Conservation (phyloP, 306 rosid genomes). For the Trifolium fragiferum region DNA sequence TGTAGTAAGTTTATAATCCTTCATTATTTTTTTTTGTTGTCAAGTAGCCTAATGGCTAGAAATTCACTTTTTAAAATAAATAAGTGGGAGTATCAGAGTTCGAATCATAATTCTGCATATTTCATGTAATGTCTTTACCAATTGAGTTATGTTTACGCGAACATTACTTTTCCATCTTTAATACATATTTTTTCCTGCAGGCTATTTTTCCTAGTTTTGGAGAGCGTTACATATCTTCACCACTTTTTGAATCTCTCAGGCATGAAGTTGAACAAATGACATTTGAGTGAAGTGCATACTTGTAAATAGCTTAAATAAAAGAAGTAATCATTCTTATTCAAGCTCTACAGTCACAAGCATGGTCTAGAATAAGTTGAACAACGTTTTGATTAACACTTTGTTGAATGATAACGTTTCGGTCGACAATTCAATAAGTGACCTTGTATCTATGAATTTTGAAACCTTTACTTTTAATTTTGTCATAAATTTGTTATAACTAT, state of each 20-base stretch:
- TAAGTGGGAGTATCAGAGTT: too few species aligned
- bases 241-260: conserved; percentile 62
- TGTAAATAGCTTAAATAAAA: neutral
- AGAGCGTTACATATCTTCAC: conserved; percentile 67
- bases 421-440: neutral
- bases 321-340: neutral
- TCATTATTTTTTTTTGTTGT: conserved; percentile 9
- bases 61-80: too few species aligned
- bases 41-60: too few species aligned
- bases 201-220: conserved; percentile 68
- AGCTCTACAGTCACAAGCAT: neutral
- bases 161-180: too few species aligned
- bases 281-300: conserved; percentile 40
- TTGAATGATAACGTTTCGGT: neutral
- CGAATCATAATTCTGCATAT: too few species aligned
- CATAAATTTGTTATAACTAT: too few species aligned
- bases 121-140: too few species aligned
- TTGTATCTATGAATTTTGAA: neutral
- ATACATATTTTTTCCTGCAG: conserved; percentile 35
- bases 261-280: conserved; percentile 67
- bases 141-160: too few species aligned
- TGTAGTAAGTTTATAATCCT: conserved; percentile 52
- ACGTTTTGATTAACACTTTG: conserved; percentile 1
- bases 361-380: conserved; percentile 22
- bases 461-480: too few species aligned